These are phyloP conservation scores for Erodium moschatum DNA, from an alignment of 441 rosid genomes.

Conservation along the genomic window DNA sequence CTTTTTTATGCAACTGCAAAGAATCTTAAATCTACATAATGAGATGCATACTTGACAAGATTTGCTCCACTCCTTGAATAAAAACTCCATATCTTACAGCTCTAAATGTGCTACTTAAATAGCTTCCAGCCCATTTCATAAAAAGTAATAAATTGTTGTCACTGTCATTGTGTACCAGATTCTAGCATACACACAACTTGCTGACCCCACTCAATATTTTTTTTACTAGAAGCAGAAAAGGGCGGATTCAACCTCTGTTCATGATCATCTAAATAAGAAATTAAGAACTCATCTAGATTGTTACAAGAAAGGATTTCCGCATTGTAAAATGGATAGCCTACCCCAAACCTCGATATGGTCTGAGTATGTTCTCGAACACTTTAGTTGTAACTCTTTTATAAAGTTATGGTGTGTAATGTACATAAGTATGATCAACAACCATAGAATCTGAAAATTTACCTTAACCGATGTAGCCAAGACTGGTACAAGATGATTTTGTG, in stretches of 20 bases:
- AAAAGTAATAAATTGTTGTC: neutral
- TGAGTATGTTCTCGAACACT: neutral
- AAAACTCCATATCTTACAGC: neutral
- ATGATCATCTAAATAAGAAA: no score
- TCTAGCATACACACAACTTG: neutral
- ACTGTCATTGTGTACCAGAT: neutral
- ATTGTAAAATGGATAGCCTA: neutral
- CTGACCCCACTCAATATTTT: no score
- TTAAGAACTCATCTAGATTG: no score
- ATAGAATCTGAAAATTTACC: slow-evolving; percentile 32
- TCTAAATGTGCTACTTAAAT: neutral
- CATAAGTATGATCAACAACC: neutral
- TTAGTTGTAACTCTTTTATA: neutral
- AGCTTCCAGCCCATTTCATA: neutral
- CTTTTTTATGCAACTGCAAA: neutral
- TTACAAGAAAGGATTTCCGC: no score
- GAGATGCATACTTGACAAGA: neutral
- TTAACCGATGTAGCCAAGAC: slow-evolving; percentile 77
- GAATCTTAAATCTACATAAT: neutral
- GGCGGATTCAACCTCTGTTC: neutral
- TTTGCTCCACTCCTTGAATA: neutral
- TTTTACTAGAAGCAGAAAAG: neutral
- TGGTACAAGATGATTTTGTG: slow-evolving; percentile 78
- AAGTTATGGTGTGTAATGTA: neutral
- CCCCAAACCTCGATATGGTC: neutral